Percentiles rank a stretch among this genome's conserved stretches.
phyloP scores from a whole-genome alignment of 2,329 filamentous ascomycete genomes.

The Bipolaris gigantea region DNA sequence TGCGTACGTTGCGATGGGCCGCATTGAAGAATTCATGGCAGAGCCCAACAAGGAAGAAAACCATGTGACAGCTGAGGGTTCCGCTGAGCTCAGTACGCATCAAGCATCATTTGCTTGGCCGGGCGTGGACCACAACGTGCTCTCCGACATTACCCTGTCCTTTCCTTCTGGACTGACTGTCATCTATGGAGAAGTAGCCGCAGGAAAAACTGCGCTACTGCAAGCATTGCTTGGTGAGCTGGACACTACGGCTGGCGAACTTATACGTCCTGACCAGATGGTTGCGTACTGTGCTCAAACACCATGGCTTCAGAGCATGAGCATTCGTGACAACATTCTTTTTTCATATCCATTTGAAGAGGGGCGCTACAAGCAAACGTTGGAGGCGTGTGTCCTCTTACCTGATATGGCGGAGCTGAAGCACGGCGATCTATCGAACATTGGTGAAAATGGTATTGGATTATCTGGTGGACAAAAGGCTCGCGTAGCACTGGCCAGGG shows the following conservation, averaged over 20 bases:
- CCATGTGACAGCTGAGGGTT: slow-evolving; percentile 44
- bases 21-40: slow-evolving; percentile 83
- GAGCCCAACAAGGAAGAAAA: slow-evolving; percentile 74
- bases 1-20: slow-evolving; percentile 76
- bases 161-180: slow-evolving; percentile 62
- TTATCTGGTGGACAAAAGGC: slow-evolving; percentile 64
- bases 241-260: slow-evolving; percentile 55
- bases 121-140: slow-evolving; percentile 60
- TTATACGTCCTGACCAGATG: slow-evolving; percentile 58
- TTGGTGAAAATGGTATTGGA: slow-evolving; percentile 64
- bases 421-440: slow-evolving; percentile 63
- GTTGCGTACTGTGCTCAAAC: slow-evolving; percentile 67
- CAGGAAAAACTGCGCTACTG: slow-evolving; percentile 65
- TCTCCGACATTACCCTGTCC: slow-evolving; percentile 57
- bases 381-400: slow-evolving; percentile 64
- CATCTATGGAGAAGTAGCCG: slow-evolving; percentile 64
- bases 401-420: slow-evolving; percentile 65
- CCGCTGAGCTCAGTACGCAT: slow-evolving; percentile 53
- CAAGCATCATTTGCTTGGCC: slow-evolving; percentile 80
- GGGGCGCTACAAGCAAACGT: slow-evolving; percentile 66
- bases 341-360: slow-evolving; percentile 70
- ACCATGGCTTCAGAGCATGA: slow-evolving; percentile 71
- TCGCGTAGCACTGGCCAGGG: slow-evolving; percentile 62
- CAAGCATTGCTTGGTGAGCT: slow-evolving; percentile 63
- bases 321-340: slow-evolving; percentile 68